Conservation (phyloP, 805 yeast genomes). For the Candida succiphila region DNA sequence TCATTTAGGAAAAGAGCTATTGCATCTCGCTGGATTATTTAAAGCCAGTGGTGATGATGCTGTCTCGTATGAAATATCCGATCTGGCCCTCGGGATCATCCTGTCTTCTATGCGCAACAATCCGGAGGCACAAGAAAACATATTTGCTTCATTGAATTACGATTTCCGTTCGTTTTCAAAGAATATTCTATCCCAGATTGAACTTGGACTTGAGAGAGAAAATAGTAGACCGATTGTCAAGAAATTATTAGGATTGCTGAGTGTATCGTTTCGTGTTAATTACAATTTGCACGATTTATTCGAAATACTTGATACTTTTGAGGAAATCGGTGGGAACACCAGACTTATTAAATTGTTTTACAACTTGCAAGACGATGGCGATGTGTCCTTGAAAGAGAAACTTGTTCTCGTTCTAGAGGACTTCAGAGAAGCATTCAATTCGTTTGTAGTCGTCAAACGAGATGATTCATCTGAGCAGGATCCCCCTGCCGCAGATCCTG, state of each 20-base stretch:
- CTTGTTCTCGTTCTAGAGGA: constrained; percentile 39
- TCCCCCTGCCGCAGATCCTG: too few relatives aligned
- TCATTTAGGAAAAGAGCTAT: constrained; percentile 22
- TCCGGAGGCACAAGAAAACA: constrained; percentile 26
- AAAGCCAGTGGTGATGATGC: not conserved
- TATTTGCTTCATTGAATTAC: constrained; percentile 14
- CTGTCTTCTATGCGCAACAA: constrained; percentile 70
- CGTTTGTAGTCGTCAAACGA: not conserved
- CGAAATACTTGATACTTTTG: constrained; percentile 10
- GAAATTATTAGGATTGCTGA: constrained; percentile 42
- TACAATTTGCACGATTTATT: constrained; percentile 21
- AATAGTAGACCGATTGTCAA: constrained; percentile 13
- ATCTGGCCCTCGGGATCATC: constrained; percentile 48
- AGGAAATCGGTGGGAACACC: constrained; percentile 9
- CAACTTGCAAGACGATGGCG: constrained; percentile 7
- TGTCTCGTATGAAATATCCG: constrained; percentile 15
- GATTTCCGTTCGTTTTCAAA: not conserved
- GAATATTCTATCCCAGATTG: constrained; percentile 1
- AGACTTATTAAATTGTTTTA: constrained; percentile 16
- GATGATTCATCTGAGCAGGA: not conserved
- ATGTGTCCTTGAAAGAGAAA: constrained; percentile 27
- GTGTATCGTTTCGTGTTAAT: constrained; percentile 25
- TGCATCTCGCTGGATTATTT: constrained; percentile 19
- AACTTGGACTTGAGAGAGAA: too few relatives aligned
- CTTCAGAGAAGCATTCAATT: constrained; percentile 4